Conservation (phyloP, 176 grass and related monocot genomes). For the Otatea glauca region DNA sequence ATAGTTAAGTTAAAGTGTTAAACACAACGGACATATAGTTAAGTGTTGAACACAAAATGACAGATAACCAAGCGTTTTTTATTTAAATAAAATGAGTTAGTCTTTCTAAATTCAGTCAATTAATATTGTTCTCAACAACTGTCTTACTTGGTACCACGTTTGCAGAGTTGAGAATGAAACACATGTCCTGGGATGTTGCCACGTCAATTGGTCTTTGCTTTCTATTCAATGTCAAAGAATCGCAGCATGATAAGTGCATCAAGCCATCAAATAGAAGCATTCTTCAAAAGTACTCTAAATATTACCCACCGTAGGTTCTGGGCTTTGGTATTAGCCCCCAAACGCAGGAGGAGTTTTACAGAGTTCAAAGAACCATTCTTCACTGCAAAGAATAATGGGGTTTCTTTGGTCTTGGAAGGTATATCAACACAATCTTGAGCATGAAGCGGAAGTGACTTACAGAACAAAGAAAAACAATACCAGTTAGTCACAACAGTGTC, state of each 20-base stretch:
- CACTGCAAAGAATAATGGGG: conserved; percentile 64
- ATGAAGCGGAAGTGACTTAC: conserved; percentile 59
- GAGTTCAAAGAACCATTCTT: conserved; percentile 57
- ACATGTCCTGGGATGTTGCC: conserved; percentile 64
- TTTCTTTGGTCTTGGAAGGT: conserved; percentile 72
- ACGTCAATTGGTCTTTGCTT: conserved; percentile 67
- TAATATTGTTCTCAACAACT: conserved; percentile 2
- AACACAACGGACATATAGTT: too few relatives aligned
- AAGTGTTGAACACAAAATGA: not conserved
- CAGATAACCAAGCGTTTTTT: not conserved
- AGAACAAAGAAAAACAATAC: conserved; percentile 41
- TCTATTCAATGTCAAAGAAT: conserved; percentile 47
- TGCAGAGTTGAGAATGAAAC: too few relatives aligned
- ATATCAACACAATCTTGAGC: conserved; percentile 63
- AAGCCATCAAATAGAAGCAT: conserved; percentile 1
- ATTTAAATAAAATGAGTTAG: not conserved
- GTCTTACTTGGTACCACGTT: conserved; percentile 51
- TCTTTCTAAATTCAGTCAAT: conserved; percentile 8
- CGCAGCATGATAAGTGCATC: not conserved
- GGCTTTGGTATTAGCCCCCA: conserved; percentile 57
- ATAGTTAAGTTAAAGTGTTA: not conserved
- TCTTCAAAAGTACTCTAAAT: not conserved
- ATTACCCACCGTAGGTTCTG: conserved; percentile 58
- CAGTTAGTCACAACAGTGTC: conserved; percentile 31
- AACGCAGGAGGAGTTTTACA: conserved; percentile 60